Evolutionary conservation across 805 yeast genomes (phyloP).

Genomic region (Candida coleopterorum): DNA sequence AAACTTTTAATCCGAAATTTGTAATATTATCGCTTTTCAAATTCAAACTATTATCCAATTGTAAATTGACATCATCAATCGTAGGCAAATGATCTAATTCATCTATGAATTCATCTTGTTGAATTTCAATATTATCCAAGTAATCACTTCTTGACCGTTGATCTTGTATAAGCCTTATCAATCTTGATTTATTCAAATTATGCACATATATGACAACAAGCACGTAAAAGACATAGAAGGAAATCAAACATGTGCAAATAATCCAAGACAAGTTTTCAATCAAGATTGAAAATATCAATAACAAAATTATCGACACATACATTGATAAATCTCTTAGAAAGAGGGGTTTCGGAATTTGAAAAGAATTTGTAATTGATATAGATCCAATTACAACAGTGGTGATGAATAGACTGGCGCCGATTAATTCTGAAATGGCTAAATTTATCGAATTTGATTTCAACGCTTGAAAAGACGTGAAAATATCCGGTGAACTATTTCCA

Average conservation of each 20-base stretch:
- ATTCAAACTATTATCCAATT: not conserved
- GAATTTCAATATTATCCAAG: constrained; percentile 5
- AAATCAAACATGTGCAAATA: constrained; percentile 57
- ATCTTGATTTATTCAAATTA: constrained; percentile 14
- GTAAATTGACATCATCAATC: constrained; percentile 19
- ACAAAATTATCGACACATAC: constrained; percentile 46
- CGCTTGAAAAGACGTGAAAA: constrained; percentile 79
- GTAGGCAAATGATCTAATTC: constrained; percentile 21
- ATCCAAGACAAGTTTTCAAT: constrained; percentile 51
- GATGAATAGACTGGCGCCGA: constrained; percentile 86
- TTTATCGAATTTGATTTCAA: constrained; percentile 66
- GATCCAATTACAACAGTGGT: constrained; percentile 75
- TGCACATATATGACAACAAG: constrained; percentile 34
- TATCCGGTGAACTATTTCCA: constrained; percentile 92
- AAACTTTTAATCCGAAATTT: constrained; percentile 26
- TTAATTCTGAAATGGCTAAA: constrained; percentile 83
- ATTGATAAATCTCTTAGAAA: constrained; percentile 61
- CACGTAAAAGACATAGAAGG: constrained; percentile 57
- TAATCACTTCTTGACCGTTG: constrained; percentile 21
- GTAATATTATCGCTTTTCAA: constrained; percentile 5
- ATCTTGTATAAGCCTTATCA: constrained; percentile 13
- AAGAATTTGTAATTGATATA: constrained; percentile 66
- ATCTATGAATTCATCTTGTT: constrained; percentile 19
- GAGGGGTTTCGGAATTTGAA: constrained; percentile 44
- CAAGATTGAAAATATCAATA: constrained; percentile 48